phyloP scores from a whole-genome alignment of 106 monocot species.

The Dendrobium officinale region DNA sequence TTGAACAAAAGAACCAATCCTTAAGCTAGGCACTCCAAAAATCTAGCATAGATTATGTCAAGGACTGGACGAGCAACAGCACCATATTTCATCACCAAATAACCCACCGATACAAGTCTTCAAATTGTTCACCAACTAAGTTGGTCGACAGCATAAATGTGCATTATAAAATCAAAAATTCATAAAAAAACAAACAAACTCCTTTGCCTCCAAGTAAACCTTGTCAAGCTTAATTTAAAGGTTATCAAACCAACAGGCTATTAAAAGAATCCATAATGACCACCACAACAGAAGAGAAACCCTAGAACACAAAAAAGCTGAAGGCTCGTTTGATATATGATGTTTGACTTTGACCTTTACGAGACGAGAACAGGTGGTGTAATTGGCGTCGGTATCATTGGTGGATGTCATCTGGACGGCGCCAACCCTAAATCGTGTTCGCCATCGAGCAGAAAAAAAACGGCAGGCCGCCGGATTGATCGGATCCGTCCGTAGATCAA shows the following conservation, averaged over 20 bases:
- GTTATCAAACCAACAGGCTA: background rate
- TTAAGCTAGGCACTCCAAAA: background rate
- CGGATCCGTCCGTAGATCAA: background rate
- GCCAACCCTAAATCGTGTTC: constrained; percentile 16
- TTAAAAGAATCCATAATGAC: background rate
- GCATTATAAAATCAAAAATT: background rate
- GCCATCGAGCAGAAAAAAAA: constrained; percentile 23
- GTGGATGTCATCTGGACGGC: constrained; percentile 84
- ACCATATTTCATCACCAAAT: background rate
- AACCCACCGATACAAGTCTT: background rate
- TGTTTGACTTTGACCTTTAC: constrained; percentile 36
- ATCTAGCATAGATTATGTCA: background rate
- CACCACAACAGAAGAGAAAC: background rate
- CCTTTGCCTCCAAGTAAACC: background rate
- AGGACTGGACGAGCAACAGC: background rate
- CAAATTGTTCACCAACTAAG: background rate
- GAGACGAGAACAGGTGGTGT: constrained; percentile 69
- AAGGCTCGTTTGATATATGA: background rate
- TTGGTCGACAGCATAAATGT: background rate
- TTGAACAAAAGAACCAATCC: background rate
- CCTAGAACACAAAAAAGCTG: background rate
- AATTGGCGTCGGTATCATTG: constrained; percentile 69
- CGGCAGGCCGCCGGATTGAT: constrained; percentile 7
- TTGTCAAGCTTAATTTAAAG: background rate
- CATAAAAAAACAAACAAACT: background rate